Percentiles rank a stretch among this genome's conserved stretches.
Conservation (phyloP, 1,139 yeast genomes). For the Kurtzmaniella quercitrusa region DNA sequence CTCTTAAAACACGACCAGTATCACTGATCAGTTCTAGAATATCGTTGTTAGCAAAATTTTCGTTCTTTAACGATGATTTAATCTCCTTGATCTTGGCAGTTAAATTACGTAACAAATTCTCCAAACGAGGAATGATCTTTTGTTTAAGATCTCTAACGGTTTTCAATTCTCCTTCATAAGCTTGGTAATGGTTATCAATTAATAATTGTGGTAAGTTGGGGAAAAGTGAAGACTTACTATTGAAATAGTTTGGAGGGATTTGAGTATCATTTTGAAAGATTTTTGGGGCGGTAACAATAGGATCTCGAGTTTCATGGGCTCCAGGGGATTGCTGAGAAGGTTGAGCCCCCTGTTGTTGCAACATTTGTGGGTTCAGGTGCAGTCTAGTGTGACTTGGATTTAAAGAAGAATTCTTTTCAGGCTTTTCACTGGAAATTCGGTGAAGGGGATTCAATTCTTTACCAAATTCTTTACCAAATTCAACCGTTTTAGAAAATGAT, state of each 20-base stretch:
- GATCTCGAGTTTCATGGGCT: neutral
- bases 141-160: slow-evolving; percentile 29
- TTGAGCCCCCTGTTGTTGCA: neutral
- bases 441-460: neutral
- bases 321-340: slow-evolving; percentile 4
- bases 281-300: neutral
- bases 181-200: slow-evolving; percentile 32
- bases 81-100: slow-evolving; percentile 41
- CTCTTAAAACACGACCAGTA: slow-evolving; percentile 33
- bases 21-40: slow-evolving; percentile 36
- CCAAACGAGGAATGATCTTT: slow-evolving; percentile 38
- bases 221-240: slow-evolving; percentile 36
- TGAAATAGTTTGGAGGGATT: slow-evolving; percentile 46
- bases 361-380: neutral
- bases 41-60: slow-evolving; percentile 37
- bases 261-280: slow-evolving; percentile 21
- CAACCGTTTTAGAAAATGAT: neutral
- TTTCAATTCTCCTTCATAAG: slow-evolving; percentile 24
- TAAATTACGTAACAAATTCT: slow-evolving; percentile 33
- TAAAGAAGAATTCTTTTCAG: neutral
- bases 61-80: slow-evolving; percentile 37
- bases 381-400: neutral
- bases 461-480: neutral
- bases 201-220: slow-evolving; percentile 32
- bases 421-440: neutral